Evolutionary conservation across 1,284 basidiomycete species (phyloP), one percentile per base, ranked within the genome.

Genomic region (Ceratobasidium sp.): DNA sequence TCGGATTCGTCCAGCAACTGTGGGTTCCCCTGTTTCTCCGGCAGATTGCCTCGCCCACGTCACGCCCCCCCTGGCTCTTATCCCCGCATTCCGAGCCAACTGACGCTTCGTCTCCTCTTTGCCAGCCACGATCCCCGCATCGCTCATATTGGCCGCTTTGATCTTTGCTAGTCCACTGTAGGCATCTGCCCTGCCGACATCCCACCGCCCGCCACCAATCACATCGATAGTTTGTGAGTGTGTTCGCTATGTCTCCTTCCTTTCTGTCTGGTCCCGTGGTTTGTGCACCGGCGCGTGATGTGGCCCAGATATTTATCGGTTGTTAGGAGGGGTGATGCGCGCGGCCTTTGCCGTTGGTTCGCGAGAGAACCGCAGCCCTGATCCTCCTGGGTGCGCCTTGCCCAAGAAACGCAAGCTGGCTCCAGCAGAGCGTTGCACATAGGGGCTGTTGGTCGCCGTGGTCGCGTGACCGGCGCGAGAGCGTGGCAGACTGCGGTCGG

Each of bases 401-500:
- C 67, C 69, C 40, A n/a, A 43, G 34, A 56, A 71, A 22, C 44
- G 69, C 56, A 71, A 25, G 37, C 29, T 2, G 37, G 56, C 13
- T 37, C 69, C 69, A 61, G 56, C 1, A 19, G 43, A 59, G 22
- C 13, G 67, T 57, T 68, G 51, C 40, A 46, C 32, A 71, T 71
- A 71, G 69, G 69, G 69, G 69, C 56, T 7, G 2, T 37, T 44
- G 61, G 61, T 64, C 61, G 40, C 37, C 54, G 25, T 37, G n/a
- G 69, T 71, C 69, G 69, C 56, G 69, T 71, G 69, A 71, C 56
- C 43, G 56, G 54, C 32, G 49, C 49, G n/a, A n/a, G 69, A n/a
- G 52, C 56, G 69, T 71, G 54, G 54, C 56, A 52, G 69, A 71
- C 69, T 71, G 69, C 69, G 69, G 69, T 71, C 69, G 69, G 69